Evolutionary conservation across 352 stramenopile genomes (phyloP).

Genomic region (Halophytophthora polymorphica): DNA sequence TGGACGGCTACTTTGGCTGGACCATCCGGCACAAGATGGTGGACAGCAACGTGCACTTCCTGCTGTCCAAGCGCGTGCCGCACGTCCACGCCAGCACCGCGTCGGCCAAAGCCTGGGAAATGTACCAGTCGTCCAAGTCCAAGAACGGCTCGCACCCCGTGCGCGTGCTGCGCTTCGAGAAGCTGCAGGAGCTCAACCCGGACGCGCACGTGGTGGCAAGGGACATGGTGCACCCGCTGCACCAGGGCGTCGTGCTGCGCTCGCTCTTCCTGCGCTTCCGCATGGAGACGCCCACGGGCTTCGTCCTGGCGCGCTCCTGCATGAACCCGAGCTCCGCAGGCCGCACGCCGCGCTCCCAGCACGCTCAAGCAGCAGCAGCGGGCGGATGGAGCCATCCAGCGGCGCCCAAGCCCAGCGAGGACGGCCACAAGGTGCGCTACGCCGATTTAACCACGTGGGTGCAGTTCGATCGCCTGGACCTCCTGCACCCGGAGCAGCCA

Average conservation of each 20-base stretch:
- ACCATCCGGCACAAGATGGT: conserved; percentile 19
- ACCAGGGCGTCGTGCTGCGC: conserved; percentile 35
- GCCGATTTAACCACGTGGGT: conserved; percentile 35
- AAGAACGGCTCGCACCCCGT: conserved; percentile 30
- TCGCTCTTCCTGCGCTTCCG: conserved; percentile 40
- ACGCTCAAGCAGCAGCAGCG: neutral
- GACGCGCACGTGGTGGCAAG: conserved; percentile 33
- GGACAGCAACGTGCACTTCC: conserved; percentile 28
- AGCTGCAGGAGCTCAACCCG: conserved; percentile 38
- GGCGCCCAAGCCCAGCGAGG: neutral
- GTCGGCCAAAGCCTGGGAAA: conserved; percentile 26
- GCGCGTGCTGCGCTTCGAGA: conserved; percentile 37
- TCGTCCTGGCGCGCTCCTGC: conserved; percentile 30
- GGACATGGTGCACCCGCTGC: conserved; percentile 38
- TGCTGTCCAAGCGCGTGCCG: conserved; percentile 33
- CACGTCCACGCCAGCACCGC: conserved; percentile 23
- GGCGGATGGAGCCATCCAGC: neutral
- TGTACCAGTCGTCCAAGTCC: conserved; percentile 27
- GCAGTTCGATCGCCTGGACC: conserved; percentile 34
- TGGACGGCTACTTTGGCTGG: conserved; percentile 35
- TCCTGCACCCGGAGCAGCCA: conserved; percentile 13
- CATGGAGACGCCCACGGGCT: conserved; percentile 28
- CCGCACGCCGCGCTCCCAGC: neutral
- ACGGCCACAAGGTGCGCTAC: conserved; percentile 12
- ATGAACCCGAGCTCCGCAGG: conserved; percentile 24